Evolutionary conservation across 352 stramenopile species (phyloP).

Genomic region (Phytophthora hibernalis): DNA sequence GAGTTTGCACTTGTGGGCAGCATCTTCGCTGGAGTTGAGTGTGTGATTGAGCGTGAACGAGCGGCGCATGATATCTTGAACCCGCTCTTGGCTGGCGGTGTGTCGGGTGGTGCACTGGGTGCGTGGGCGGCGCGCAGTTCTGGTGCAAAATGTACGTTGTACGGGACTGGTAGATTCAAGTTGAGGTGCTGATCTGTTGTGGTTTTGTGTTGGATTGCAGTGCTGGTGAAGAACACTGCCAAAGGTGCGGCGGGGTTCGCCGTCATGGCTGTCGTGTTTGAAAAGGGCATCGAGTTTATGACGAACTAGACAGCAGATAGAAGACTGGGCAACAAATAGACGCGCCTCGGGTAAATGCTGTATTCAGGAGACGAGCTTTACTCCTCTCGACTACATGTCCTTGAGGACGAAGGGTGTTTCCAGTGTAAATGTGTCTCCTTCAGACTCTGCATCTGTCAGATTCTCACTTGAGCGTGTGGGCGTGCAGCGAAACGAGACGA

Average conservation of each 20-base stretch:
- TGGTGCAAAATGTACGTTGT: constrained; percentile 62
- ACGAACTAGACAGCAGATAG: constrained; percentile 35
- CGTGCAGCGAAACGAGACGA: constrained; percentile 62
- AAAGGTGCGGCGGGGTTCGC: constrained; percentile 85
- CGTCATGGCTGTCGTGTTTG: constrained; percentile 86
- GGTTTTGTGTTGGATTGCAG: constrained; percentile 38
- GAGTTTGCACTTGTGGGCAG: constrained; percentile 85
- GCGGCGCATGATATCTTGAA: constrained; percentile 82
- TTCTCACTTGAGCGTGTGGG: constrained; percentile 39
- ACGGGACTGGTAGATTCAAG: background rate
- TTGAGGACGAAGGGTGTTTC: constrained; percentile 61
- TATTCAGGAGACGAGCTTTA: background rate
- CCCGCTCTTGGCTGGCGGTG: constrained; percentile 73
- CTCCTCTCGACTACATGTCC: constrained; percentile 19
- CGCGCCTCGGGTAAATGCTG: background rate
- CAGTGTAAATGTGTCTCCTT: constrained; percentile 47
- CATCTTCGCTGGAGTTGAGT: constrained; percentile 86
- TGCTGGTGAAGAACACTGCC: constrained; percentile 69
- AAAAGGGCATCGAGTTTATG: constrained; percentile 81
- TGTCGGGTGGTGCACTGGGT: constrained; percentile 70
- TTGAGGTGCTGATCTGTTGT: constrained; percentile 6
- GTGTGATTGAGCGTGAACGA: constrained; percentile 84
- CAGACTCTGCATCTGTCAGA: constrained; percentile 29
- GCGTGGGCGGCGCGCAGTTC: constrained; percentile 74
- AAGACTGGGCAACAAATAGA: constrained; percentile 30